A percentile compares a stretch with the other conserved stretches of the same genome.
Conservation (phyloP, 805 yeast species). For the Candida sithepensis region DNA sequence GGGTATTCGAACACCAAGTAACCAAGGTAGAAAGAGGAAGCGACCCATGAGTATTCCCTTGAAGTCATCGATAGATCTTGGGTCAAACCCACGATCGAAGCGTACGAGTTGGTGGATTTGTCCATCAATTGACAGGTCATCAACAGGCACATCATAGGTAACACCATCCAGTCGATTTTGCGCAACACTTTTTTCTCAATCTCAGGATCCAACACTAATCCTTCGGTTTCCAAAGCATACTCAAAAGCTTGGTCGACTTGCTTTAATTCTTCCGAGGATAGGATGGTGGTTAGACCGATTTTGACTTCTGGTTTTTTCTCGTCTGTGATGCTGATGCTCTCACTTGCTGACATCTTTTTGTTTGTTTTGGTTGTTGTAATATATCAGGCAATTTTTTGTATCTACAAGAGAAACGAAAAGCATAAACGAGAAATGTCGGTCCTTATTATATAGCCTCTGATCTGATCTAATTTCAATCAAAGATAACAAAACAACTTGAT, state of each 20-base stretch:
- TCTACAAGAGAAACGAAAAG: too few species aligned
- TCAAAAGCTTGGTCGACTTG: slow-evolving; percentile 40
- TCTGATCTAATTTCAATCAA: too few species aligned
- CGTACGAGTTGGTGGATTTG: slow-evolving; percentile 49
- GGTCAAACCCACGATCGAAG: slow-evolving; percentile 55
- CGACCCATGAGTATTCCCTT: slow-evolving; percentile 30
- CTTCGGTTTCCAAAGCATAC: slow-evolving; percentile 22
- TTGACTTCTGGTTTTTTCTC: neutral
- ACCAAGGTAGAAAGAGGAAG: slow-evolving; percentile 35
- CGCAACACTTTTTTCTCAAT: slow-evolving; percentile 23
- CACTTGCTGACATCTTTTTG: neutral
- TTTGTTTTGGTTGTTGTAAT: too few species aligned
- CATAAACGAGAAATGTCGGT: too few species aligned
- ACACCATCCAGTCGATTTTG: slow-evolving; percentile 48
- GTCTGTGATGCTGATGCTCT: neutral
- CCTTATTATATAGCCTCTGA: too few species aligned
- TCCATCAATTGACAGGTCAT: slow-evolving; percentile 59
- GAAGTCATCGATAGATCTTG: slow-evolving; percentile 48
- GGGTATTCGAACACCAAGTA: slow-evolving; percentile 53
- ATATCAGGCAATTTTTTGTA: too few species aligned
- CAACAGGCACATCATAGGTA: slow-evolving; percentile 47
- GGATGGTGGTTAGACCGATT: neutral
- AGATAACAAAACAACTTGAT: too few species aligned
- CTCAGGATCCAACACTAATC: slow-evolving; percentile 15
- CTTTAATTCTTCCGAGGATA: neutral